Base-by-base conservation (phyloP, 2,329 filamentous ascomycete species). In the Parafenestella ontariensis region DNA sequence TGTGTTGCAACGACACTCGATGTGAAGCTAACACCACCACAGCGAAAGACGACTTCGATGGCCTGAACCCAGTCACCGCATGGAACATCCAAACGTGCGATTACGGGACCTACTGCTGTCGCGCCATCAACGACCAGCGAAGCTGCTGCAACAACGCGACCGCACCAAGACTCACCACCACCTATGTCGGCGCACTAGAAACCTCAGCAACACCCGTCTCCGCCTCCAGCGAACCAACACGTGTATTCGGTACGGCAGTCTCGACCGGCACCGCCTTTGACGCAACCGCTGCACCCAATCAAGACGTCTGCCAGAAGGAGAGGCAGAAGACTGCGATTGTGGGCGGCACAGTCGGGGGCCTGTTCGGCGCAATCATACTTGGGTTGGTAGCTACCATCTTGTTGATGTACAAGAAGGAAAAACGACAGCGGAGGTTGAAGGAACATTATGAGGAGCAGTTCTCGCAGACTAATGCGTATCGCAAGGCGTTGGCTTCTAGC, bases 51-150 rank as follows among this genome's bases (percentile, higher is more conserved):
- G 15, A 63, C 18, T 64, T 62, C 50, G 52, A 53, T 39, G 63
- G 56, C 28, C 39, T 58, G 13, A 58, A 58, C 18, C 47, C 52
- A 28, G 60, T 70, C 17, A 31, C 53, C n/a, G 62, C 66, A 44
- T 75, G 71, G 71, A 72, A 71, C 46, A 58, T 75, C 11, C 71
- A 74, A 49, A 71, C 60, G 23, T 75, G 72, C 56, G 65, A 73
- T 49, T 69, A 58, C 17, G 72, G 72, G n/a, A 58, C 54, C 46
- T 74, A 74, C 46, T 75, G 72, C 58, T 74, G 72, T 51, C 71
- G 71, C 52, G 59, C 68, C 5, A 46, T 51, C 40, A 56, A 56
- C 28, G 69, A 71, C 40, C 56, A 39, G 17, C 46, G 49, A 15
- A 71, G 60, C 47, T 75, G 72, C 61, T 75, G 72, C 59, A 64